Conservation (phyloP, 176 grass and related monocot species). For the Triticum aestivum region IWGSC_CS_RefSeq_v2.1 NC_057797.1:707751166-707751665, state of each 20-base stretch:
- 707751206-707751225: neutral
- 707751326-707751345: neutral
- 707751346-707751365: neutral
- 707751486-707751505: conserved; percentile 10
- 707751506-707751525: conserved; percentile 68
- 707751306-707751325: neutral
- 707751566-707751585: conserved; percentile 99
- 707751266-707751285: neutral
- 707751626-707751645: neutral
- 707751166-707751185: neutral
- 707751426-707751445: neutral
- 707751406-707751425: neutral
- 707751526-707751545: conserved; percentile 76
- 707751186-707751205: neutral
- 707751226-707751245: neutral
- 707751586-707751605: conserved; percentile 74
- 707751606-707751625: neutral
- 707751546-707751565: conserved; percentile 82
- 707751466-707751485: conserved; percentile 5
- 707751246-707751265: neutral
- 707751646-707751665: conserved; percentile 1
- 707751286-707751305: neutral
- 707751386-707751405: neutral
- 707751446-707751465: neutral
- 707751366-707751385: neutral